phyloP scores from a whole-genome alignment of 768 basidiomycete species.

The Russula sp. region DNA sequence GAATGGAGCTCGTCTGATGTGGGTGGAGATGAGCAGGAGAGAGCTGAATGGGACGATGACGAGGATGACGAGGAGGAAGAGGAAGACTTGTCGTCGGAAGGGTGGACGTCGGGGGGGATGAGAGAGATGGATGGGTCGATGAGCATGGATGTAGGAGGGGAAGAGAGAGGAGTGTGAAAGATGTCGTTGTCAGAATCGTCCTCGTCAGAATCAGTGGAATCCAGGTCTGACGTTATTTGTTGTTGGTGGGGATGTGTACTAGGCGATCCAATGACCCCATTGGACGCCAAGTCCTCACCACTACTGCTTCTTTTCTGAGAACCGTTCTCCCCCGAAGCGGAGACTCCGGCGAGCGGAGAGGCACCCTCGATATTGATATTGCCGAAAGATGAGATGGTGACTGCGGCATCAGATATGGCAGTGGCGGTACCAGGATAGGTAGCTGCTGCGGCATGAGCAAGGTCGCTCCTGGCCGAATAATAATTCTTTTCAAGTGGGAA shows the following conservation, averaged over 20 bases:
- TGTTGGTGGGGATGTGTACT: background rate
- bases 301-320: background rate
- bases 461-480: conserved; percentile 13
- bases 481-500: conserved; percentile 14
- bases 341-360: background rate
- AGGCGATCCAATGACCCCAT: background rate
- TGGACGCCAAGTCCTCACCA: background rate
- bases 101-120: conserved; percentile 5
- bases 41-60: background rate
- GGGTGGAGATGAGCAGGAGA: conserved; percentile 22
- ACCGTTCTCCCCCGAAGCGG: background rate
- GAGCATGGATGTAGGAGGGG: conserved; percentile 21
- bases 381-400: background rate
- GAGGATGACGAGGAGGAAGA: conserved; percentile 23
- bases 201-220: conserved; percentile 11
- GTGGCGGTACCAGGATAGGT: background rate
- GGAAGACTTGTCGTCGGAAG: conserved; percentile 8
- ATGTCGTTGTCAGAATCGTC: background rate
- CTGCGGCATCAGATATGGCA: background rate
- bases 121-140: conserved; percentile 5
- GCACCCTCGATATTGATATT: background rate
- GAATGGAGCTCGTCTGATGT: conserved; percentile 22
- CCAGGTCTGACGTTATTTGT: background rate
- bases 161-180: conserved; percentile 24
- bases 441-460: conserved; percentile 10